Percentiles rank a stretch among this genome's conserved stretches.
These are phyloP conservation scores for Vigna radiata DNA, from an alignment of 306 rosid genomes.

Conservation along the genomic window DNA sequence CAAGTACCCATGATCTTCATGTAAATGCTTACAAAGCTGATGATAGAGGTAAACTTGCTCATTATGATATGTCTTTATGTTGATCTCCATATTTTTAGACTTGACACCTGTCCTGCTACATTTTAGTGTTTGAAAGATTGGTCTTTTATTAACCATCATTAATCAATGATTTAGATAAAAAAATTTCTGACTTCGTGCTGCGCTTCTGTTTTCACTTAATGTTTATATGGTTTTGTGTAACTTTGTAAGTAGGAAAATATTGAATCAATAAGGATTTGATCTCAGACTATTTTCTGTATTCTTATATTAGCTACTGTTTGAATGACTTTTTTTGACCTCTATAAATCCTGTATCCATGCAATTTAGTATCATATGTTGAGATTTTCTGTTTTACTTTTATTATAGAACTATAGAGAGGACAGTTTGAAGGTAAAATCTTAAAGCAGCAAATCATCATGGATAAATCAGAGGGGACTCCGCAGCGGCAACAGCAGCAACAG, in stretches of 20 bases:
- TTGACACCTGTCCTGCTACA: slow-evolving; percentile 1
- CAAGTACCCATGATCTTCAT: not conserved
- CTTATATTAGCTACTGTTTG: not conserved
- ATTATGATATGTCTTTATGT: not conserved
- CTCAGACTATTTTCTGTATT: not conserved
- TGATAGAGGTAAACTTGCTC: slow-evolving; percentile 1
- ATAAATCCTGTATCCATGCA: not conserved
- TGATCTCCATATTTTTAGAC: not conserved
- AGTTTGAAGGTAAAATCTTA: slow-evolving; percentile 44
- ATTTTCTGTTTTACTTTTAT: not conserved
- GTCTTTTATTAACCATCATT: not conserved
- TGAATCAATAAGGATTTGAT: not conserved
- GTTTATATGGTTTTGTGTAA: not conserved
- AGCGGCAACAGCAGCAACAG: slow-evolving; percentile 56
- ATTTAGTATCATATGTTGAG: slow-evolving; percentile 27
- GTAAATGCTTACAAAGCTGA: not conserved
- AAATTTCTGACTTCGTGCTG: not conserved
- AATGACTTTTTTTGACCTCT: not conserved
- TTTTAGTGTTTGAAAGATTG: slow-evolving; percentile 9
- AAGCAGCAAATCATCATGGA: slow-evolving; percentile 58
- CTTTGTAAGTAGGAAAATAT: not conserved
- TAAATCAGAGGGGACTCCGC: slow-evolving; percentile 66
- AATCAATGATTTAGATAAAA: not conserved
- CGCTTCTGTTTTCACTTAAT: not conserved
- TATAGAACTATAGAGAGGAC: slow-evolving; percentile 45